Base-by-base conservation (phyloP, 208 protist genomes). In the Cochliopodium minus region DNA sequence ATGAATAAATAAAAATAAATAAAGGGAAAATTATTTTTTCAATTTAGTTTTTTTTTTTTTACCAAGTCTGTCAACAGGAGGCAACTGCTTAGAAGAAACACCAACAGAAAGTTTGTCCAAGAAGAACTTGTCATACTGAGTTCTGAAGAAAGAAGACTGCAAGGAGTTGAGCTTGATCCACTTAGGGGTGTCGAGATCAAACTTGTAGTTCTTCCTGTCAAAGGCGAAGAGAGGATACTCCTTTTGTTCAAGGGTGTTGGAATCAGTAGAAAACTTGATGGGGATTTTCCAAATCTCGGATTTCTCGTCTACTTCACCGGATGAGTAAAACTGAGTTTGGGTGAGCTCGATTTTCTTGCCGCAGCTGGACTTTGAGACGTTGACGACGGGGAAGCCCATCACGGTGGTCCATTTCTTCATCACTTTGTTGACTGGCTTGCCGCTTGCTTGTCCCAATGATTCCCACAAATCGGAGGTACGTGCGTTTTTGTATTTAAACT, bases 381-480 rank as follows among this genome's bases (percentile, higher is more conserved):
- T 35, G 10, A 62, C 22, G 17, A 62, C 5, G 5, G 58, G 58
- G 25, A 25, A 62, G 11, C 58, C 58, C 7, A 33, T 57, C 10
- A 40, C 4, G 2, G 2, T 4, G 7, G 47, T 45, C 58, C 58
- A 62, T 11, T 17, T 26, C 2, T 36, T 32, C 58, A 62, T 49
- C 4, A 62, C 10, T n/a, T 2, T 46, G 25, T 62, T 64, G 26
- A 88, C 55, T 50, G 76, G 62, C 33, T 70, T 68, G n/a, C 72
- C 72, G 11, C 73, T 67, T 0, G 73, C 73, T 42, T 80, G 50
- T 15, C 69, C 73, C 25, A 87, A 69, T 55, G 72, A 69, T 40
- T 79, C 67, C 83, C 82, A 88, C 32, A 91, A 78, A 69, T 88
- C 76, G 40, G 67, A 42, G 22, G 82, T 86, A 49, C 43, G 72